Evolutionary conservation across 768 basidiomycete genomes (phyloP).

Genomic region (Kwoniella sp.): DNA sequence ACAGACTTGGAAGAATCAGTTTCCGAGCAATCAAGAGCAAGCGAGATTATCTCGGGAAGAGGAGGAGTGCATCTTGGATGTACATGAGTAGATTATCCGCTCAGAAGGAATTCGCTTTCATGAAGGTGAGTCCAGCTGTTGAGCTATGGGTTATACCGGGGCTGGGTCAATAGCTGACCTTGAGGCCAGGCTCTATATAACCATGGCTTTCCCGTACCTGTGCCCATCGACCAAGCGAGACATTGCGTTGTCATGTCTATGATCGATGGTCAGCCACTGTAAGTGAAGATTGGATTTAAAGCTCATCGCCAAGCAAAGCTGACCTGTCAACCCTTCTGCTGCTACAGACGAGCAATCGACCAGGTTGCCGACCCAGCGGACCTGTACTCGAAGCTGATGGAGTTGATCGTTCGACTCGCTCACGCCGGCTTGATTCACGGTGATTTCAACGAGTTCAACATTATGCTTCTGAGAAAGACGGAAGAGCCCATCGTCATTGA

Average conservation of each 20-base stretch:
- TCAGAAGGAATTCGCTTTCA: slow-evolving; percentile 97
- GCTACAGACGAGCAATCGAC: slow-evolving; percentile 71
- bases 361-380: slow-evolving; percentile 81
- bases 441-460: slow-evolving; percentile 99
- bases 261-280: slow-evolving; percentile 93
- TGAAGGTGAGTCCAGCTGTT: slow-evolving; percentile 69
- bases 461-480: slow-evolving; percentile 77
- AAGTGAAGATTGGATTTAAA: too few species aligned
- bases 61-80: slow-evolving; percentile 98
- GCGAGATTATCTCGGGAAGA: slow-evolving; percentile 91
- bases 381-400: slow-evolving; percentile 90
- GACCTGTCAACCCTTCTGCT: too few species aligned
- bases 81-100: slow-evolving; percentile 96
- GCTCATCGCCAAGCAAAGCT: too few species aligned
- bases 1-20: slow-evolving; percentile 90
- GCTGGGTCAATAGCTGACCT: background rate
- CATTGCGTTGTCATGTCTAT: slow-evolving; percentile 97
- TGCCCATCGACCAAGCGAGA: slow-evolving; percentile 88
- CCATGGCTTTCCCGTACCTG: slow-evolving; percentile 88
- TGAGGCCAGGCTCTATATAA: slow-evolving; percentile 77
- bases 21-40: slow-evolving; percentile 97
- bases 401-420: slow-evolving; percentile 91
- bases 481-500: slow-evolving; percentile 89
- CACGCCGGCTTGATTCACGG: slow-evolving; percentile 95
- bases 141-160: too few species aligned